Evolutionary conservation across 192 early-diverging fungal species (phyloP).

Genomic region (Backusella macrospora): DNA sequence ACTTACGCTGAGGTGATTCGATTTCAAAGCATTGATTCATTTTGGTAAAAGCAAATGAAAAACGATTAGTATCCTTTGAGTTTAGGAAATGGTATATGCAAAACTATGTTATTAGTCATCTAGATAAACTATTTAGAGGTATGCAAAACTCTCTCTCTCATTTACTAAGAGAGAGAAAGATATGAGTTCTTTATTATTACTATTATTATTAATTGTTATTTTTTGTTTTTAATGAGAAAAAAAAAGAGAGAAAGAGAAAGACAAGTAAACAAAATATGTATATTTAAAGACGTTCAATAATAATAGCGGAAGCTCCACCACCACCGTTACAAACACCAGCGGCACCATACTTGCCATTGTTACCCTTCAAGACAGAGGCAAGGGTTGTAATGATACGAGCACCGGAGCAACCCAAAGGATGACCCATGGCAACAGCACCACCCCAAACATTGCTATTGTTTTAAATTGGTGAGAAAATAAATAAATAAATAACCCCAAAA

Average conservation of each 20-base stretch:
- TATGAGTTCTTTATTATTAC: background rate
- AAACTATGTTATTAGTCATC: too few relatives aligned
- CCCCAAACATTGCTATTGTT: slow-evolving; percentile 85
- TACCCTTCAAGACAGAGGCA: slow-evolving; percentile 78
- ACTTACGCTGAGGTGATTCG: too few relatives aligned
- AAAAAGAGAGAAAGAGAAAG: background rate
- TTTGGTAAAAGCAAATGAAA: too few relatives aligned
- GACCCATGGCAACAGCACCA: slow-evolving; percentile 95
- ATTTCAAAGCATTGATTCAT: too few relatives aligned
- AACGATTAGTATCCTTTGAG: too few relatives aligned
- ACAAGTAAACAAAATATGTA: background rate
- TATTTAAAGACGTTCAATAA: slow-evolving; percentile 37
- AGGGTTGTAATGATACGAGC: slow-evolving; percentile 90
- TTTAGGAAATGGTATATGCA: too few relatives aligned
- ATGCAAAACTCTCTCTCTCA: background rate
- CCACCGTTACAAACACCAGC: slow-evolving; percentile 89
- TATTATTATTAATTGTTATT: background rate
- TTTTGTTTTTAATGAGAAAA: background rate
- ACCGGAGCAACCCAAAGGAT: slow-evolving; percentile 95
- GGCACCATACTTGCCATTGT: slow-evolving; percentile 80
- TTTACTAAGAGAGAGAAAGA: background rate
- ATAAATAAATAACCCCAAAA: background rate
- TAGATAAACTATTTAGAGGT: too few relatives aligned
- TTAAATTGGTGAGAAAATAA: slow-evolving; percentile 1
- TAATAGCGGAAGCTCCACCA: slow-evolving; percentile 37